Percentiles rank a stretch among this genome's conserved stretches.
Evolutionary conservation across 2,329 filamentous ascomycete genomes (phyloP).

Genomic region (Colletotrichum tofieldiae): DNA sequence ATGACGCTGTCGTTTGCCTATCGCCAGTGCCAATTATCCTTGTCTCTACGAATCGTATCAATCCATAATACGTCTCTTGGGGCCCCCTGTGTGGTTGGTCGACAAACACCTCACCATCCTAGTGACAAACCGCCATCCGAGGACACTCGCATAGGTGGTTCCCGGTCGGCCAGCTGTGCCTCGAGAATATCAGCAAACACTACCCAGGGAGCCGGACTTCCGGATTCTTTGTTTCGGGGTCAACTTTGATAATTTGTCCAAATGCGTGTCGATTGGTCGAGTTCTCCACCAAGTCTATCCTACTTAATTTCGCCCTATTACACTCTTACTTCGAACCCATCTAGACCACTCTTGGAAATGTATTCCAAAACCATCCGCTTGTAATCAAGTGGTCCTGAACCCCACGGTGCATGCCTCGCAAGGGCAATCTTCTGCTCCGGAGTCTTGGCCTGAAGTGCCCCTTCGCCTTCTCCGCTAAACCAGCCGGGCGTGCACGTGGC

Average conservation of each 20-base stretch:
- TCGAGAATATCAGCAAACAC: constrained; percentile 1
- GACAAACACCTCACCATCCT: not conserved
- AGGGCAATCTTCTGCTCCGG: not conserved
- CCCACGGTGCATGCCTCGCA: not conserved
- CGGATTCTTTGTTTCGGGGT: not conserved
- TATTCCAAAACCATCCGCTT: not conserved
- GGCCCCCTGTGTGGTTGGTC: not conserved
- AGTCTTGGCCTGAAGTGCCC: not conserved
- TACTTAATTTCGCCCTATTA: too few relatives aligned
- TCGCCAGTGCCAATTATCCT: not conserved
- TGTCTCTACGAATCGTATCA: not conserved
- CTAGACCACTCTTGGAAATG: not conserved
- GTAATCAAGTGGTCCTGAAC: not conserved
- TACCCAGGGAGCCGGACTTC: not conserved
- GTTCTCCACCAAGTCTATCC: too few relatives aligned
- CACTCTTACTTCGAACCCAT: not conserved
- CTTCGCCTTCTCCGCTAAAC: not conserved
- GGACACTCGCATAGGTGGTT: not conserved
- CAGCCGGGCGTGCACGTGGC: too few relatives aligned
- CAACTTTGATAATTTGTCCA: too few relatives aligned
- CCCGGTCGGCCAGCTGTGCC: not conserved
- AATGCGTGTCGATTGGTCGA: too few relatives aligned
- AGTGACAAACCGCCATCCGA: not conserved
- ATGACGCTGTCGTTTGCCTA: constrained; percentile 5
- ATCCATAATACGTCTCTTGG: not conserved